Evolutionary conservation across 495 filamentous ascomycete genomes (phyloP).

Genomic region (Amphirosellinia nigrospora): DNA sequence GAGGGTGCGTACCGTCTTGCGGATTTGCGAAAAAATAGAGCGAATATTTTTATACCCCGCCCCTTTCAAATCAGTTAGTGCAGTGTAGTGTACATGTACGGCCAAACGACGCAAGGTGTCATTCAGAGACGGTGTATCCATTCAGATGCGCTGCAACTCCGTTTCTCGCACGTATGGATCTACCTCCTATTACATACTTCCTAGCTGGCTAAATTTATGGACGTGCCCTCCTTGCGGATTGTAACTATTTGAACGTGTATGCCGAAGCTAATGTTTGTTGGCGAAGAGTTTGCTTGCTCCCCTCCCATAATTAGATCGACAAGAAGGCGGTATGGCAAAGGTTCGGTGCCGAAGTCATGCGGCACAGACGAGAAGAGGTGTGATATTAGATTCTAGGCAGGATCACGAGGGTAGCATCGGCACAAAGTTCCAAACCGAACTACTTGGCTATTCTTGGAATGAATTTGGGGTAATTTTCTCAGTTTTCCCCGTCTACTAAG

Average conservation of each 20-base stretch:
- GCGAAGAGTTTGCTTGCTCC: background rate
- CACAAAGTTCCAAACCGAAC: background rate
- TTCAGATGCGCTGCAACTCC: constrained; percentile 10
- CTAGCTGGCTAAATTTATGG: constrained; percentile 6
- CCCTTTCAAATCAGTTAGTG: background rate
- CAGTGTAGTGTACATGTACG: background rate
- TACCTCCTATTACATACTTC: background rate
- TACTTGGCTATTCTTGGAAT: constrained; percentile 18
- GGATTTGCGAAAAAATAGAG: background rate
- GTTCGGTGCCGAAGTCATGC: constrained; percentile 21
- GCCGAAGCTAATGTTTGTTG: background rate
- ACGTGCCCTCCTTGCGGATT: background rate
- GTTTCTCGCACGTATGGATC: background rate
- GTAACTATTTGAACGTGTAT: background rate
- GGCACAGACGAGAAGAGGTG: constrained; percentile 12
- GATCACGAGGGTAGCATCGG: constrained; percentile 21
- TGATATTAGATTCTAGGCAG: constrained; percentile 6
- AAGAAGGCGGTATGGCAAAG: constrained; percentile 11
- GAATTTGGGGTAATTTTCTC: background rate
- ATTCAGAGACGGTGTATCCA: constrained; percentile 2
- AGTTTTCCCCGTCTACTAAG: background rate
- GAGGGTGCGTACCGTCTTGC: background rate
- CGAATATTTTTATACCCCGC: background rate
- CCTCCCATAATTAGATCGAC: constrained; percentile 21
- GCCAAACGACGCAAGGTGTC: constrained; percentile 9